These are phyloP conservation scores for Puccinia hordei DNA, from an alignment of 1,284 basidiomycete species.

Conservation along the genomic window DNA sequence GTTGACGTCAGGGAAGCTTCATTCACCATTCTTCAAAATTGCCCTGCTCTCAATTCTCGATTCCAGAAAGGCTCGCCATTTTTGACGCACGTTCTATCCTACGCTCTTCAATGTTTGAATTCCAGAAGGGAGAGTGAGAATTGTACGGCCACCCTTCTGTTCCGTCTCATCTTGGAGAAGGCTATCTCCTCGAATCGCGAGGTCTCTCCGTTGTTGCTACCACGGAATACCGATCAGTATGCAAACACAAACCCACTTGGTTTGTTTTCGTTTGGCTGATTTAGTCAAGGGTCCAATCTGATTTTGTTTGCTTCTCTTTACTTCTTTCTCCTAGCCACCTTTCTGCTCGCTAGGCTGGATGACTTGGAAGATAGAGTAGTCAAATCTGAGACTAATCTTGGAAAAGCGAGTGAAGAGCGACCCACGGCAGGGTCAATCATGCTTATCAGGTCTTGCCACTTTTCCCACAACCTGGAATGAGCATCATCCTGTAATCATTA, in stretches of 20 bases:
- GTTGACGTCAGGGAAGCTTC: conserved; percentile 35
- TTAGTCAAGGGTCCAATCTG: background rate
- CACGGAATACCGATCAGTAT: background rate
- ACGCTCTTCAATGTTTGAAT: conserved; percentile 25
- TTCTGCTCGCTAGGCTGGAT: conserved; percentile 38
- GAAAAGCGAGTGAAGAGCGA: conserved; percentile 27
- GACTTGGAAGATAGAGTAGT: conserved; percentile 32
- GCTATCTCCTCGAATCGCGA: background rate
- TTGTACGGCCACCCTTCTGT: conserved; percentile 36
- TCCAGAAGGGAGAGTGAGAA: conserved; percentile 38
- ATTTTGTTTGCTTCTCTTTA: background rate
- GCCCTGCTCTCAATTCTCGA: background rate
- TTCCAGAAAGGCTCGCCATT: background rate
- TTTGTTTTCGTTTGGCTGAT: conserved; percentile 4
- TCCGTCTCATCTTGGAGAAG: conserved; percentile 40
- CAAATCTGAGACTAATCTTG: conserved; percentile 29
- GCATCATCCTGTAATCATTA: too few species aligned
- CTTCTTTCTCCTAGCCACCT: conserved; percentile 12
- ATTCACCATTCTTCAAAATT: conserved; percentile 22
- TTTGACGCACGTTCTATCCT: background rate
- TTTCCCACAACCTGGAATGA: background rate
- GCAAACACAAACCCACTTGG: conserved; percentile 22
- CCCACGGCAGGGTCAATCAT: conserved; percentile 38
- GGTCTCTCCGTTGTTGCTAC: conserved; percentile 19
- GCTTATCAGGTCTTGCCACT: conserved; percentile 24